Evolutionary conservation across 371 early-diverging fungal genomes (phyloP), one percentile per base, ranked within the genome.

Genomic region (Vairimorpha necatrix): DNA sequence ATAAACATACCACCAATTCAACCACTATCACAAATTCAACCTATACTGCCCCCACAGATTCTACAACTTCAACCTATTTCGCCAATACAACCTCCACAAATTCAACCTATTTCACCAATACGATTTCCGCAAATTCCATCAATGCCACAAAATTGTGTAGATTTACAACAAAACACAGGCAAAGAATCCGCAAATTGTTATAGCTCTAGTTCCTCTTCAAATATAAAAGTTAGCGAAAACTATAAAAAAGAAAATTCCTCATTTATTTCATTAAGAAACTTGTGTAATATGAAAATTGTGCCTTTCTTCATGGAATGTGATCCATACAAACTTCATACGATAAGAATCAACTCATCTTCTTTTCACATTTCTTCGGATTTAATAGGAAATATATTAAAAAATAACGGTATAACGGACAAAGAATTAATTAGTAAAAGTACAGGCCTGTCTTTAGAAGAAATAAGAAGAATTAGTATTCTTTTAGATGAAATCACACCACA

Each of bases 201-300:
- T n/a, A n/a, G n/a, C n/a, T n/a, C n/a, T n/a, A n/a, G n/a, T n/a
- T n/a, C n/a, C n/a, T n/a, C n/a, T n/a, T n/a, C n/a, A n/a, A n/a
- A n/a, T n/a, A n/a, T n/a, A n/a, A n/a, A n/a, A n/a, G n/a, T n/a
- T n/a, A n/a, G n/a, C n/a, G n/a, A n/a, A n/a, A n/a, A n/a, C n/a
- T n/a, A n/a, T n/a, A n/a, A n/a, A n/a, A n/a, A 14, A 7, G 24
- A 14, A 7, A 7, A 54, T 54, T 54, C 54, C 7, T n/a, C 24
- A 42, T 63, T 63, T 63, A 63, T 63, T 18, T 18, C 33, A 13
- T 11, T 63, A 7, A 3, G 34, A 18, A 32, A 20, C 7, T 16
- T 63, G 18, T 63, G 63, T 36, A 63, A 63, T 38, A 63, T 63
- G 63, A 63, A 63, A n/a, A 39, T 63, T 9, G 22, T 6, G 4